Base-by-base conservation (phyloP, 1,284 basidiomycete genomes). In the Apiotrichum laibachii region DNA sequence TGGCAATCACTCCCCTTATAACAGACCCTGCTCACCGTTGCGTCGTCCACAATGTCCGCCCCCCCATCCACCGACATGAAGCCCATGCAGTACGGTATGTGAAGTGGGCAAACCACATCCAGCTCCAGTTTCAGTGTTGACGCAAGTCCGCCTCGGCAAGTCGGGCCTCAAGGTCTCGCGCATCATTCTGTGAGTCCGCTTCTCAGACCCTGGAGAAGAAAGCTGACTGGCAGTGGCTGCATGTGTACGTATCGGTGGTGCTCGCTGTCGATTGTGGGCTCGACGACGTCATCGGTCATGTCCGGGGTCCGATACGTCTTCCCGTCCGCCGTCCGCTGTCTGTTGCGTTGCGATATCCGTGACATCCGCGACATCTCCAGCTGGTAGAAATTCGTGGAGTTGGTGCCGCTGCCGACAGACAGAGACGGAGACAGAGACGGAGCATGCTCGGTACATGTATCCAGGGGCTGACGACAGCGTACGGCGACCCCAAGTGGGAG, bases 161-260 rank as follows among this genome's bases (percentile, higher is more conserved):
- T 65, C 62, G 40, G 72, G 72, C 31, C 63, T 73, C n/a, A 73
- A 73, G 60, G 72, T 73, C 3, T 73, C 71, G 46, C 67, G 62
- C 37, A 61, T 75, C 50, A 75, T 75, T 60, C 62, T 75, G 71
- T 74, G 53, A 58, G 72, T 56, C 12, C 7, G 40, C 18, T 26
- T 0, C 7, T 3, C 12, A 7, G 40, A 18, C 19, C 1, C n/a
- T n/a, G 5, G 8, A 2, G 16, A 2, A 1, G 9, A 3, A 12
- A 11, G 45, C 64, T 63, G 49, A 62, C 54, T 9, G 12, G 7
- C 55, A 70, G 68, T 19, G 68, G 68, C 22, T 70, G 68, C 65
- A 70, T 70, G 68, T 67, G 68, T 69, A 49, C 46, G 67, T 63
- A 16, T n/a, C 11, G n/a, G 3, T 53, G 19, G 15, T 31, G 18